Percentiles rank a stretch among this genome's conserved stretches.
These are phyloP conservation scores for Blastobotrys peoriensis DNA, from an alignment of 805 yeast species.

Conservation along the genomic window DNA sequence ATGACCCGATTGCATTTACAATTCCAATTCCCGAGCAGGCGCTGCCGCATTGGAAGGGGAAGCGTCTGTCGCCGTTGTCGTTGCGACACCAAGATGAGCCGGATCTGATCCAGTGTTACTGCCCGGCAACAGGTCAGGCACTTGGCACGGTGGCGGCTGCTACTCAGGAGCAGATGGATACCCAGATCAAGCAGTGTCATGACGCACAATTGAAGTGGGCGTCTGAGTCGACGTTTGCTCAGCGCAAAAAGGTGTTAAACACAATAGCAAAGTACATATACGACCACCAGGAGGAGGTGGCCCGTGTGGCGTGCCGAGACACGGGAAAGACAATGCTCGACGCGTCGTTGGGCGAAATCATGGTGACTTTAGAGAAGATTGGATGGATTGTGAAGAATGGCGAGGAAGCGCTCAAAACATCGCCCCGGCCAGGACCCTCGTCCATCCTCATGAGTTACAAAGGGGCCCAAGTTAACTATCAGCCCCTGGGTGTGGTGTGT, in stretches of 20 bases:
- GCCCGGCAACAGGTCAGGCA: slow-evolving; percentile 94
- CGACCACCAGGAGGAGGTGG: slow-evolving; percentile 78
- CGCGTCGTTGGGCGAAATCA: slow-evolving; percentile 84
- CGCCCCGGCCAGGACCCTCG: slow-evolving; percentile 81
- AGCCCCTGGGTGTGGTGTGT: slow-evolving; percentile 84
- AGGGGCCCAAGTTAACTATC: slow-evolving; percentile 88
- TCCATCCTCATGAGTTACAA: slow-evolving; percentile 83
- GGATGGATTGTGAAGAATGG: slow-evolving; percentile 88
- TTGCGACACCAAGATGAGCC: slow-evolving; percentile 58
- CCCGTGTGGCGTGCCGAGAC: slow-evolving; percentile 91
- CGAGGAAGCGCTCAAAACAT: slow-evolving; percentile 58
- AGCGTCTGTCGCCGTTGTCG: slow-evolving; percentile 59
- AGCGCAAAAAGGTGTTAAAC: slow-evolving; percentile 63
- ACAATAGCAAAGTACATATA: slow-evolving; percentile 68
- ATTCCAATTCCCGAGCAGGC: slow-evolving; percentile 64
- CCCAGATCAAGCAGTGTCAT: slow-evolving; percentile 46
- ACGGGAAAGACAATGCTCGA: slow-evolving; percentile 95
- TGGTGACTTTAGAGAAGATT: slow-evolving; percentile 90
- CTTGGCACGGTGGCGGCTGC: slow-evolving; percentile 67
- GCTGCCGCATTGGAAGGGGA: slow-evolving; percentile 88
- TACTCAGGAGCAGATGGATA: slow-evolving; percentile 65
- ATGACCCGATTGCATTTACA: slow-evolving; percentile 4
- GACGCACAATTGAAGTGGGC: slow-evolving; percentile 50
- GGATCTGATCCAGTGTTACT: slow-evolving; percentile 67
- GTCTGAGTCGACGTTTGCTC: slow-evolving; percentile 47